Conservation (phyloP, 1,139 yeast species). For the Arxiozyma heterogenica region DNA sequence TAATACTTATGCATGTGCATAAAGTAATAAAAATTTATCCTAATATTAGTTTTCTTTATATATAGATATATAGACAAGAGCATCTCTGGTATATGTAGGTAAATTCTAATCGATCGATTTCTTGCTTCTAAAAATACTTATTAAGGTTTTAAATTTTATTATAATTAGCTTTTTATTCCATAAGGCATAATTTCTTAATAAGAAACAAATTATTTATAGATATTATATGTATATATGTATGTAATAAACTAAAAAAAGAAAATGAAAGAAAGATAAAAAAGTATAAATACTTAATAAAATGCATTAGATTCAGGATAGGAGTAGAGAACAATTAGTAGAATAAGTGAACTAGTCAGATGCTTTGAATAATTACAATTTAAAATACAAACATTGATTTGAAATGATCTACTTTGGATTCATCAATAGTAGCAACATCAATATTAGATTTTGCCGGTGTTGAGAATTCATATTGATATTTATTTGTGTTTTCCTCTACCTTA, state of each 20-base stretch:
- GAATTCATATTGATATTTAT: conserved; percentile 6
- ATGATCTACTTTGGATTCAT: conserved; percentile 18
- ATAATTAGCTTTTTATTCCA: too few species aligned
- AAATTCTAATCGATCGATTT: neutral
- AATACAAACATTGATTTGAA: conserved; percentile 16
- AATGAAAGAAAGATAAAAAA: neutral
- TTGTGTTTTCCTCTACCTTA: neutral
- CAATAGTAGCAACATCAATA: conserved; percentile 10
- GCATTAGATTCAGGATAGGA: neutral
- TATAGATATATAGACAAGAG: too few species aligned
- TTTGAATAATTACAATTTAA: conserved; percentile 4
- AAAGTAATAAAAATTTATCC: neutral
- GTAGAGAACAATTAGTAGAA: neutral
- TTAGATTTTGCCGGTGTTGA: conserved; percentile 18
- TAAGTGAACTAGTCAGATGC: too few species aligned
- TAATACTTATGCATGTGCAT: too few species aligned
- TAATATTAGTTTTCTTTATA: too few species aligned
- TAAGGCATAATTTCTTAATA: too few species aligned
- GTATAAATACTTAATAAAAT: neutral
- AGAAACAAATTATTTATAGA: neutral
- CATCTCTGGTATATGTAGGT: too few species aligned
- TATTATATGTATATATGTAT: too few species aligned
- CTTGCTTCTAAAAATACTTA: neutral
- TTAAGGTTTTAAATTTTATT: too few species aligned
- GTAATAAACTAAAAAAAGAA: too few species aligned